These are phyloP conservation scores for Boechera retrofracta DNA, from an alignment of 345 rosid genomes.

Conservation along the genomic window DNA sequence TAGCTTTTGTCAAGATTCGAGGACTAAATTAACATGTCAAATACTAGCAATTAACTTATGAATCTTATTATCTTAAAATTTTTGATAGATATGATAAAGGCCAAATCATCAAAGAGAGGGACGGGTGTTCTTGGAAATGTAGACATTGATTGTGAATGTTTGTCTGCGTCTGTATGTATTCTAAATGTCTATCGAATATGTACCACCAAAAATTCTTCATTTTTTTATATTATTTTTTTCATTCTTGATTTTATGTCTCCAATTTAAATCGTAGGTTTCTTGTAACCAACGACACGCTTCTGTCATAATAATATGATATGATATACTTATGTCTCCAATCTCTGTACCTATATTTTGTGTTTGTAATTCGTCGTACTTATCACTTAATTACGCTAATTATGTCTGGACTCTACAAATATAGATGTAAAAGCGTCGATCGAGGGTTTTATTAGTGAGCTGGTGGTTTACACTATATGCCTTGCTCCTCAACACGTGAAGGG, in stretches of 20 bases:
- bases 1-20: slow-evolving; percentile 14
- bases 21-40: slow-evolving; percentile 13
- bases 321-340: slow-evolving; percentile 5
- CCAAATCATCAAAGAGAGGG: slow-evolving; percentile 38
- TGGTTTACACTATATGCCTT: not conserved
- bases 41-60: slow-evolving; percentile 10
- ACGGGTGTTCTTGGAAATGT: slow-evolving; percentile 41
- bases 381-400: slow-evolving; percentile 10
- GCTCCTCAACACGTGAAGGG: not conserved
- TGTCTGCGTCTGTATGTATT: slow-evolving; percentile 46
- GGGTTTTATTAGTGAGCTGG: not conserved
- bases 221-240: not conserved
- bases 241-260: slow-evolving; percentile 4
- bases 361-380: slow-evolving; percentile 9
- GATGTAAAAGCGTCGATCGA: not conserved
- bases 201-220: slow-evolving; percentile 30
- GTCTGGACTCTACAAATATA: slow-evolving; percentile 4
- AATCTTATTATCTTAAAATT: slow-evolving; percentile 9
- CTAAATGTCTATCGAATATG: slow-evolving; percentile 38
- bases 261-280: slow-evolving; percentile 39
- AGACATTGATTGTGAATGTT: slow-evolving; percentile 45
- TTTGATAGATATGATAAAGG: slow-evolving; percentile 30
- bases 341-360: slow-evolving; percentile 14
- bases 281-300: slow-evolving; percentile 41
- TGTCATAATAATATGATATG: slow-evolving; percentile 8